Percentiles rank a stretch among this genome's conserved stretches.
phyloP scores from a whole-genome alignment of 805 yeast species.

The Saccharomycopsis sp. region DNA sequence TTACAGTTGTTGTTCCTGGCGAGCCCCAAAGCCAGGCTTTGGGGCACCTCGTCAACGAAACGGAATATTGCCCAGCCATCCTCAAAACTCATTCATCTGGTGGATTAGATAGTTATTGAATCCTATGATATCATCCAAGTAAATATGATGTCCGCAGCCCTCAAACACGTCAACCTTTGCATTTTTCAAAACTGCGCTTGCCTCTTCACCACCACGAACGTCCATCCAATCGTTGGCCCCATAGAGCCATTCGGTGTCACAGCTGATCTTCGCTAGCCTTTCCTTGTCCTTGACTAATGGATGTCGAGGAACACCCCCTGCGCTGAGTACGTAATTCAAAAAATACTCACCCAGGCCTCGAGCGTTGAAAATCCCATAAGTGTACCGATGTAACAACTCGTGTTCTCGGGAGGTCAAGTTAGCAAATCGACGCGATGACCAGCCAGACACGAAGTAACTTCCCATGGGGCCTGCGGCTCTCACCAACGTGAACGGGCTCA shows the following conservation, averaged over 20 bases:
- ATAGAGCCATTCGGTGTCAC: slow-evolving; percentile 72
- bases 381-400: slow-evolving; percentile 61
- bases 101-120: slow-evolving; percentile 40
- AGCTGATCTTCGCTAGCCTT: slow-evolving; percentile 40
- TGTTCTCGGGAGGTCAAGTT: slow-evolving; percentile 41
- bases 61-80: no score
- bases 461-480: slow-evolving; percentile 78
- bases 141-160: slow-evolving; percentile 72
- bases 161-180: slow-evolving; percentile 38
- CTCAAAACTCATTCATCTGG: slow-evolving; percentile 8
- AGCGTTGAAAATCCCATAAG: slow-evolving; percentile 78
- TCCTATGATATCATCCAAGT: slow-evolving; percentile 52
- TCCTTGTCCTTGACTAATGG: slow-evolving; percentile 47
- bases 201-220: slow-evolving; percentile 33
- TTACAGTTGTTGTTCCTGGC: no score
- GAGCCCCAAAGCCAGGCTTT: no score
- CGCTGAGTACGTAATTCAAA: slow-evolving; percentile 73
- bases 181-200: slow-evolving; percentile 26
- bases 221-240: slow-evolving; percentile 77
- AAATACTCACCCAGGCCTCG: slow-evolving; percentile 93
- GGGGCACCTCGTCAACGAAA: not conserved
- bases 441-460: slow-evolving; percentile 76
- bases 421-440: slow-evolving; percentile 81
- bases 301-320: slow-evolving; percentile 84
- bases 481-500: slow-evolving; percentile 79